phyloP scores from a whole-genome alignment of 345 rosid species.

The Arabidopsis thaliana region TAIR10.1 NC_003076.8:14105501-14106000 shows the following conservation, averaged over 20 bases:
- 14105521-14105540: constrained; percentile 31
- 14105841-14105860: neutral
- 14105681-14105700: neutral
- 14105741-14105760: too few species aligned
- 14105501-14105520: constrained; percentile 26
- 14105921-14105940: constrained; percentile 11
- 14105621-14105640: constrained; percentile 4
- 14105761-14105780: too few species aligned
- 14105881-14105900: constrained; percentile 34
- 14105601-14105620: neutral
- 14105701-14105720: too few species aligned
- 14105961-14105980: constrained; percentile 42
- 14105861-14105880: constrained; percentile 6
- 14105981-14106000: constrained; percentile 11
- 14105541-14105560: constrained; percentile 11
- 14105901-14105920: constrained; percentile 10
- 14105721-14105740: too few species aligned
- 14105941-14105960: constrained; percentile 10
- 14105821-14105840: constrained; percentile 21
- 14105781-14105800: neutral
- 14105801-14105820: constrained; percentile 32
- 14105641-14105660: constrained; percentile 5
- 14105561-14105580: constrained; percentile 1
- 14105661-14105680: neutral
- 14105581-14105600: constrained; percentile 15